A percentile compares a stretch with the other conserved stretches of the same genome.
phyloP scores from a whole-genome alignment of 345 rosid species.

The Hypericum perforatum region DNA sequence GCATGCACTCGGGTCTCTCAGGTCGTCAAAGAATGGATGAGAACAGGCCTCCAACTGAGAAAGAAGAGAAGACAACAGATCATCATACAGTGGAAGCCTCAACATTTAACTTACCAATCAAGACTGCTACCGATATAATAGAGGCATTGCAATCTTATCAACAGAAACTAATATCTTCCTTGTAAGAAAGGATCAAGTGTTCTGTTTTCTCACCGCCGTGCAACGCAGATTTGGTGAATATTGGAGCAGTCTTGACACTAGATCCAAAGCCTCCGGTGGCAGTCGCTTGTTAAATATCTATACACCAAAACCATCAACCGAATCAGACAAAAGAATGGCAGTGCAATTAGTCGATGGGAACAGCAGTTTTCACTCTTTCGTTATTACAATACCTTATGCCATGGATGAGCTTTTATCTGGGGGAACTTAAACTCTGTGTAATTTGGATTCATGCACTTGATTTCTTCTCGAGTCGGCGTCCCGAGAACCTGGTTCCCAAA shows the following conservation, averaged over 20 bases:
- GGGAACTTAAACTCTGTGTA: slow-evolving; percentile 96
- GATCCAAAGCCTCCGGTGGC: slow-evolving; percentile 77
- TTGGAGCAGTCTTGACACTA: slow-evolving; percentile 77
- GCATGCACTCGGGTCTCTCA: slow-evolving; percentile 63
- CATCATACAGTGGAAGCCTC: background rate
- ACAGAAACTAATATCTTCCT: background rate
- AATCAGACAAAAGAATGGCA: slow-evolving; percentile 1
- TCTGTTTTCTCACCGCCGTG: slow-evolving; percentile 49
- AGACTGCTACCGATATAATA: background rate
- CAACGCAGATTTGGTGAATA: slow-evolving; percentile 77
- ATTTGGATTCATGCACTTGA: slow-evolving; percentile 96
- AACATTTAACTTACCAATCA: background rate
- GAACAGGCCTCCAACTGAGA: slow-evolving; percentile 94
- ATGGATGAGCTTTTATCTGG: slow-evolving; percentile 98
- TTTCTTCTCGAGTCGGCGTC: slow-evolving; percentile 96
- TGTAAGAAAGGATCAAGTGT: background rate
- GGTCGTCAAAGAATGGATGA: slow-evolving; percentile 85
- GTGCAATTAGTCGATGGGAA: background rate
- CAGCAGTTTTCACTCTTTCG: background rate
- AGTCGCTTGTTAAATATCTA: slow-evolving; percentile 69
- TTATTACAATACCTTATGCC: slow-evolving; percentile 68
- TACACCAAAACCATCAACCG: slow-evolving; percentile 7
- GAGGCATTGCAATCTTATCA: background rate
- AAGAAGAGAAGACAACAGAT: background rate
- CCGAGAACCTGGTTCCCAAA: slow-evolving; percentile 56